phyloP scores from a whole-genome alignment of 2,329 filamentous ascomycete genomes.

The Ophioceras dolichostomum region DNA sequence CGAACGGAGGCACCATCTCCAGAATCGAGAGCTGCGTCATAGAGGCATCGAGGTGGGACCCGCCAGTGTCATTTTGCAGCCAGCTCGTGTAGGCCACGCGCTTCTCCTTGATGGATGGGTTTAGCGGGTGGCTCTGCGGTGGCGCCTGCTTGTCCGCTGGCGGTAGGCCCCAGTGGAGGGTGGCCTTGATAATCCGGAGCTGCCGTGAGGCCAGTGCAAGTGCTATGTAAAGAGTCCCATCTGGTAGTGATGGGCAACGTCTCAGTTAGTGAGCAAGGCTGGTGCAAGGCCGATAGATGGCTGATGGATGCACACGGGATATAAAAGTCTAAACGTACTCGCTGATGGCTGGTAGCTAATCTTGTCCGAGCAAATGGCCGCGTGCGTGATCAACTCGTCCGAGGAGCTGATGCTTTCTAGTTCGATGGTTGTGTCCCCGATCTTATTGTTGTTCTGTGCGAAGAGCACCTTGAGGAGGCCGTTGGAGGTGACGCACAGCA shows the following conservation, averaged over 20 bases:
- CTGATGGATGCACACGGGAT: too few relatives aligned
- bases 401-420: slow-evolving; percentile 61
- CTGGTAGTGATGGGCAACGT: slow-evolving; percentile 9
- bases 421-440: slow-evolving; percentile 62
- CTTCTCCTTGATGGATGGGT: slow-evolving; percentile 39
- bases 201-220: slow-evolving; percentile 59
- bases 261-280: too few relatives aligned
- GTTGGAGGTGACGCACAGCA: slow-evolving; percentile 65
- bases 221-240: slow-evolving; percentile 45
- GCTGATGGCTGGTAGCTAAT: slow-evolving; percentile 43
- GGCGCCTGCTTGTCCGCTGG: slow-evolving; percentile 42
- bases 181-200: slow-evolving; percentile 60
- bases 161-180: slow-evolving; percentile 59
- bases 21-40: slow-evolving; percentile 60
- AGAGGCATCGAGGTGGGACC: slow-evolving; percentile 31
- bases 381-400: slow-evolving; percentile 70
- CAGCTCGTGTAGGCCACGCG: slow-evolving; percentile 46
- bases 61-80: slow-evolving; percentile 25
- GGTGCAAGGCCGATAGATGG: too few relatives aligned
- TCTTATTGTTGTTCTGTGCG: slow-evolving; percentile 59
- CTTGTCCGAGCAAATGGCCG: slow-evolving; percentile 62
- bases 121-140: slow-evolving; percentile 32
- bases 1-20: slow-evolving; percentile 56
- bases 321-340: not conserved
- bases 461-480: slow-evolving; percentile 67